Evolutionary conservation across 2,329 filamentous ascomycete genomes (phyloP).

Genomic region (Colletotrichum salicis): DNA sequence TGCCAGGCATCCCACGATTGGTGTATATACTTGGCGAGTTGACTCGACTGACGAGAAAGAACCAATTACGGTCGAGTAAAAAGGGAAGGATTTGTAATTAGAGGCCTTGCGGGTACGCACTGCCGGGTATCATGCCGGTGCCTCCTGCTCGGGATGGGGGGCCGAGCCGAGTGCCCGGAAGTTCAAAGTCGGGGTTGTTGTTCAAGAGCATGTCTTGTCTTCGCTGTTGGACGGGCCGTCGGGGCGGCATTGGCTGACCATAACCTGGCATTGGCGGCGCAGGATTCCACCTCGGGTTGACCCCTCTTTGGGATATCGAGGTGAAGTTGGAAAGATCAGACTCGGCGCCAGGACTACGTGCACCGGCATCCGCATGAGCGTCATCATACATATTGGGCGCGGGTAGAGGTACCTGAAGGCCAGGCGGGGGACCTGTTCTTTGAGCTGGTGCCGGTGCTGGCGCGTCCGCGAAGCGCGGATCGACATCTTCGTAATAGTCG

Average conservation of each 20-base stretch:
- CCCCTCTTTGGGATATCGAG: conserved; percentile 85
- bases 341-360: conserved; percentile 74
- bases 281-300: conserved; percentile 88
- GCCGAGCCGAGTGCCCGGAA: conserved; percentile 62
- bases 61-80: conserved; percentile 27
- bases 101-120: conserved; percentile 59
- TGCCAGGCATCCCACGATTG: conserved; percentile 19
- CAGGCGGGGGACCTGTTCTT: conserved; percentile 38
- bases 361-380: conserved; percentile 62
- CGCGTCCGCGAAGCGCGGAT: conserved; percentile 78
- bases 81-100: conserved; percentile 36
- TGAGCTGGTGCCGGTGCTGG: conserved; percentile 14
- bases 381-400: conserved; percentile 69
- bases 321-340: conserved; percentile 90
- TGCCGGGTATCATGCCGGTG: conserved; percentile 62
- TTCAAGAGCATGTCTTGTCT: conserved; percentile 79
- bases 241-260: conserved; percentile 54
- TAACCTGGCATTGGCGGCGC: conserved; percentile 55
- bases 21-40: conserved; percentile 31
- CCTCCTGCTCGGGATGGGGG: conserved; percentile 41
- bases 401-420: conserved; percentile 37
- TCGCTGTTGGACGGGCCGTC: conserved; percentile 57
- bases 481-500: conserved; percentile 92
- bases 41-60: conserved; percentile 26
- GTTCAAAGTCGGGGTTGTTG: conserved; percentile 86